Evolutionary conservation across 108 stramenopile species (phyloP).

Genomic region (Nitzschia sp.): DNA sequence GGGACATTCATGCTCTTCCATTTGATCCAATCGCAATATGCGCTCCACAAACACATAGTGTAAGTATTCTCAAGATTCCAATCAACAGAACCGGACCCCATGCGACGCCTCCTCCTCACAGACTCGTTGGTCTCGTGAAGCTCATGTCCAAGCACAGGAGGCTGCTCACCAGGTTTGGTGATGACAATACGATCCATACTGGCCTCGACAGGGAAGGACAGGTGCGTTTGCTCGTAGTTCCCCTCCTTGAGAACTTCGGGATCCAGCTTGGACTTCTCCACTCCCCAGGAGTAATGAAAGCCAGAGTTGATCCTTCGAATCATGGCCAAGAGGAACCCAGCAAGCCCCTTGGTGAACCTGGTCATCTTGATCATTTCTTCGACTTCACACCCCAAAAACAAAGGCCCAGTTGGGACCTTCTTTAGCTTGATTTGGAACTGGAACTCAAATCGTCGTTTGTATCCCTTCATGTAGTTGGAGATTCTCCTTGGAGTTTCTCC

Average conservation of each 20-base stretch:
- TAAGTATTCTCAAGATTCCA: conserved; percentile 65
- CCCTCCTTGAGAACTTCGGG: conserved; percentile 22
- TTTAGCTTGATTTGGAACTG: conserved; percentile 80
- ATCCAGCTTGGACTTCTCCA: conserved; percentile 19
- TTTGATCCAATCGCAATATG: conserved; percentile 49
- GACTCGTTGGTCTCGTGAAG: conserved; percentile 55
- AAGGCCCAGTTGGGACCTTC: conserved; percentile 51
- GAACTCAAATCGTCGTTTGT: conserved; percentile 72
- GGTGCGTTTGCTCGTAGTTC: conserved; percentile 57
- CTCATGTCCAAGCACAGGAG: conserved; percentile 59
- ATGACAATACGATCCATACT: conserved; percentile 76
- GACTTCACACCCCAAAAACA: conserved; percentile 71
- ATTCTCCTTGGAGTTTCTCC: conserved; percentile 31
- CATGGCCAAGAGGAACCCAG: conserved; percentile 52
- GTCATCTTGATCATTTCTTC: conserved; percentile 55
- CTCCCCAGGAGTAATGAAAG: conserved; percentile 60
- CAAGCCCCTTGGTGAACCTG: conserved; percentile 50
- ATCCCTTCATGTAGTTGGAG: conserved; percentile 48
- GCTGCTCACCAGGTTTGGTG: conserved; percentile 54
- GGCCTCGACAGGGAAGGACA: conserved; percentile 71
- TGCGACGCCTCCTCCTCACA: conserved; percentile 44
- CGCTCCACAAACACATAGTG: conserved; percentile 65
- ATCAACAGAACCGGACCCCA: conserved; percentile 53
- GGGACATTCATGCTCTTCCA: conserved; percentile 68
- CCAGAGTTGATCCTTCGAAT: conserved; percentile 64